Base-by-base conservation (phyloP, 23 red algal genomes). In the Chondrus crispus region DNA sequence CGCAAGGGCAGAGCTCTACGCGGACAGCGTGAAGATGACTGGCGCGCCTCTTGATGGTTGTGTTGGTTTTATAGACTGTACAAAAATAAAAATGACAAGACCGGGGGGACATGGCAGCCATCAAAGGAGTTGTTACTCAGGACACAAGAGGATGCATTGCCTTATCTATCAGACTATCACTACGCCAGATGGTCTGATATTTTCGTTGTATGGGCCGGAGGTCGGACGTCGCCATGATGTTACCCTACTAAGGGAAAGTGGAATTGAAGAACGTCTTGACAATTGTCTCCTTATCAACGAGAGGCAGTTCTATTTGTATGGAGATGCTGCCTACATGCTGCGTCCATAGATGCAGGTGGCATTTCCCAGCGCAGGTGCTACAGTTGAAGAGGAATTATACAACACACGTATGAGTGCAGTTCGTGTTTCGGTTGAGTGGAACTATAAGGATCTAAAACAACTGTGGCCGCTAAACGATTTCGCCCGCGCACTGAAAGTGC, bases 141-240 rank as follows among this genome's bases (percentile, higher is more conserved):
- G 46, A 60, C 79, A 84, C 52, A 84, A 84, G 52, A n/a, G 47
- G 26, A 60, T 63, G 24, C 79, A 84, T 46, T 62, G 47, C 37
- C 79, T 81, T 43, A 24, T 82, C 16, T 91, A 26, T 58, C 18
- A 51, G 50, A 82, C 45, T 10, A 91, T 91, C 30, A 50, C 37
- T 29, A 91, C 88, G 32, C 88, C 73, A 32, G 73, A 91, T 80
- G 88, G 74, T 4, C 54, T 91, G 11, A 81, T 81, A 22, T 81
- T 82, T 50, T n/a, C 36, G 4, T 69, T 91, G 5, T 53, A 81
- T 72, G 88, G 88, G 29, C 88, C 74, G 24, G 46, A 47, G 19
- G 72, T 47, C 41, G 72, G 72, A 24, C 72, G 72, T n/a, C 72
- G 72, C 24, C 72, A 77, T 77, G 72, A 77, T 4, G 29, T 77